phyloP scores from a whole-genome alignment of 2,329 filamentous ascomycete species.

The Calonectria pteridis region DNA sequence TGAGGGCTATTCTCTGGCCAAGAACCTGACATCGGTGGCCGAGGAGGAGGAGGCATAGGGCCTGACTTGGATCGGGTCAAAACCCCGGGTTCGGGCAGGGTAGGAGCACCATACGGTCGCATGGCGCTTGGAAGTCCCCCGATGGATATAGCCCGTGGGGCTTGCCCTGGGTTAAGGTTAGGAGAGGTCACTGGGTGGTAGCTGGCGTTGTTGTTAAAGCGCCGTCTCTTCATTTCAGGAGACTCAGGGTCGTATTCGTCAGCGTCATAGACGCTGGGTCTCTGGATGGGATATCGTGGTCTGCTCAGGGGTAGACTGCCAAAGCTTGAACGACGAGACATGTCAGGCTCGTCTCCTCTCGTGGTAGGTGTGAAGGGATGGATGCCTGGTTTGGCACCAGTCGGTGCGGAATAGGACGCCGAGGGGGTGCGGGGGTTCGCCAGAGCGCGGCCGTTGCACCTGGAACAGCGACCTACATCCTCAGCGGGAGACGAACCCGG shows the following conservation, averaged over 20 bases:
- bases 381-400: conserved; percentile 44
- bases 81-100: conserved; percentile 46
- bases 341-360: conserved; percentile 40
- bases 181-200: conserved; percentile 47
- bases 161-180: conserved; percentile 21
- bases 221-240: conserved; percentile 72
- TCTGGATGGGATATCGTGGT: conserved; percentile 38
- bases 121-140: conserved; percentile 30
- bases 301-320: conserved; percentile 40
- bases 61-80: conserved; percentile 51
- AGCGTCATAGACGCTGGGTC: conserved; percentile 40
- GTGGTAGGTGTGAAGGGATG: conserved; percentile 38
- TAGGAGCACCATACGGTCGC: conserved; percentile 41
- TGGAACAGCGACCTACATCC: conserved; percentile 72
- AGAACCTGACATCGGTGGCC: conserved; percentile 51
- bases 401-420: conserved; percentile 57
- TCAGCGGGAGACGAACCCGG: conserved; percentile 55
- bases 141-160: conserved; percentile 38
- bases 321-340: conserved; percentile 45
- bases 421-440: conserved; percentile 71
- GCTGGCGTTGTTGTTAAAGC: conserved; percentile 61
- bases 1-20: conserved; percentile 49
- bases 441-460: conserved; percentile 78
- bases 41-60: conserved; percentile 68
- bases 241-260: conserved; percentile 57